Conservation (phyloP, 148 eudicot genomes). For the Vaccinium macrocarpon region DNA sequence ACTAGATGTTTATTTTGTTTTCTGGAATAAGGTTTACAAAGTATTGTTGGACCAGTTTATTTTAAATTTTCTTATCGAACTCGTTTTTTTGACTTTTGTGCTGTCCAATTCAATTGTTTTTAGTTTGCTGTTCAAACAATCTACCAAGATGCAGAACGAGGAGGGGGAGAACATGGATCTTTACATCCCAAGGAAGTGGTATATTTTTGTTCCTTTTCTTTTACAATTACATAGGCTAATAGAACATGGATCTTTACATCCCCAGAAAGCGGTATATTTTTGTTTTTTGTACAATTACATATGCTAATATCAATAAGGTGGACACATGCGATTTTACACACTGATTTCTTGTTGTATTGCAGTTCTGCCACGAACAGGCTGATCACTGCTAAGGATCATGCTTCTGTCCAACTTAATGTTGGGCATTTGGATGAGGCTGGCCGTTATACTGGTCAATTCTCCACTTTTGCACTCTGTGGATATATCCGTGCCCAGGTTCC, state of each 20-base stretch:
- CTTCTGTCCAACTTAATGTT: constrained; percentile 65
- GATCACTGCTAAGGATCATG: constrained; percentile 83
- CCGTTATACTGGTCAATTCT: constrained; percentile 48
- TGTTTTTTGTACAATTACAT: neutral
- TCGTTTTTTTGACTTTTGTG: neutral
- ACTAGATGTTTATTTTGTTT: neutral
- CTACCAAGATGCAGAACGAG: constrained; percentile 62
- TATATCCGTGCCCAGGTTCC: constrained; percentile 66
- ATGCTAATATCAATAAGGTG: neutral
- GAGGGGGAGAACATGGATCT: constrained; percentile 65
- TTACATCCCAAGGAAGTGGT: constrained; percentile 74
- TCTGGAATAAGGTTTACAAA: neutral
- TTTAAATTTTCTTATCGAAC: neutral
- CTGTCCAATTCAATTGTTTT: neutral
- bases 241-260: constrained; percentile 61
- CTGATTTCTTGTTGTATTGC: constrained; percentile 10
- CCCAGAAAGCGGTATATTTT: constrained; percentile 58
- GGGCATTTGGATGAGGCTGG: constrained; percentile 77
- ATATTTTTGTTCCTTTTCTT: neutral
- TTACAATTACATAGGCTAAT: neutral
- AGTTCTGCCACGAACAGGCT: constrained; percentile 79
- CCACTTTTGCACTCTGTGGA: constrained; percentile 75
- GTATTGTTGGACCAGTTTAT: neutral
- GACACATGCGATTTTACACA: neutral
- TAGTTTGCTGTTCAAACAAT: neutral